Conservation (phyloP, 2,329 filamentous ascomycete genomes). For the Simplicillium aogashimaense region DNA sequence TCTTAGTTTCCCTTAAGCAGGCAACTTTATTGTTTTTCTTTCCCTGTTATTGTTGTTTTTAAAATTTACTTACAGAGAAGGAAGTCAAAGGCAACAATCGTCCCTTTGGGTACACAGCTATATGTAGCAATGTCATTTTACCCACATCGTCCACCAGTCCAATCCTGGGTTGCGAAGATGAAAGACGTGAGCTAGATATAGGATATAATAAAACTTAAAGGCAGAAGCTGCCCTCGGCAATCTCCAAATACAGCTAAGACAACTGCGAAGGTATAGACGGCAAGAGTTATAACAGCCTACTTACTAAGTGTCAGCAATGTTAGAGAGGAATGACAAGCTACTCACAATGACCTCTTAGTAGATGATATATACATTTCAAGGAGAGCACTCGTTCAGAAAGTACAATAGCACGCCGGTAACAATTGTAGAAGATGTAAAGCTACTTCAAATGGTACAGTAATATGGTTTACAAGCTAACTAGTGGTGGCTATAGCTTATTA, state of each 20-base stretch:
- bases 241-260: slow-evolving; percentile 9
- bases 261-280: slow-evolving; percentile 10
- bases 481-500: too few relatives aligned
- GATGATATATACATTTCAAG: neutral
- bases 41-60: too few relatives aligned
- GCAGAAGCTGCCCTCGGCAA: slow-evolving; percentile 11
- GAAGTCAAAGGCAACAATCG: slow-evolving; percentile 14
- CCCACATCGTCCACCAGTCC: slow-evolving; percentile 9
- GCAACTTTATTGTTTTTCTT: too few relatives aligned
- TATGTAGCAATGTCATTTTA: neutral
- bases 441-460: too few relatives aligned
- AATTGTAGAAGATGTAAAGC: neutral
- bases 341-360: neutral
- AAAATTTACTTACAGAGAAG: slow-evolving; percentile 4
- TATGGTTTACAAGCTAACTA: too few relatives aligned
- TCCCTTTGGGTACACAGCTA: slow-evolving; percentile 11
- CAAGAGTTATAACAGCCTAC: slow-evolving; percentile 13
- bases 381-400: neutral
- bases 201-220: neutral
- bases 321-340: neutral
- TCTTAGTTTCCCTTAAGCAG: too few relatives aligned
- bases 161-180: slow-evolving; percentile 11
- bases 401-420: neutral
- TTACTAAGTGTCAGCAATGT: neutral
- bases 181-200: slow-evolving; percentile 12